Base-by-base conservation (phyloP, 805 yeast species). In the Millerago galiae region DNA sequence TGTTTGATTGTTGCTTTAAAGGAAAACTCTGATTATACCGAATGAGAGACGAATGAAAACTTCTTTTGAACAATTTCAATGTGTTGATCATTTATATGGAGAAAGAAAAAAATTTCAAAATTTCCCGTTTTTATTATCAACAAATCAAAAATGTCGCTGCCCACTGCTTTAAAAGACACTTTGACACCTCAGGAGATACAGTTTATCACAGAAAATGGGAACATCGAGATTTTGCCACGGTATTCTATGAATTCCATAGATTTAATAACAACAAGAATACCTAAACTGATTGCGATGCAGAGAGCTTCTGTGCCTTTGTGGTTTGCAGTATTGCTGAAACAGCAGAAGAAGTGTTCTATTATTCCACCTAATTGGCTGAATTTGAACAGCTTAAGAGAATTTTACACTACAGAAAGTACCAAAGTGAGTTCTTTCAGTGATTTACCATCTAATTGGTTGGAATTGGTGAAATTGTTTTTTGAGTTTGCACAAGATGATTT, bases 371-470 rank as follows among this genome's bases (percentile, higher is more conserved):
- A 67, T 1, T 93, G 99, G 99, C 69, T 93, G 9, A 74, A 72
- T 9, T 61, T 75, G 37, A 66, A 51, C 86, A 82, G 16, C 81
- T 75, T 46, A 98, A 91, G 56, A 21, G 24, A 21, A 7, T 21
- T 21, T 21, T 21, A 21, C 24, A 5, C 24, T 5, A 21, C 24
- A 21, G 24, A 21, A 7, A 65, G 77, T 28, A 66, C 68, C 5
- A 59, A 73, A 42, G 71, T 77, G 1, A 71, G 72, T 28, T 66
- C 74, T 45, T 91, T 91, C 56, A 74, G 87, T 42, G 63, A 69
- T 8, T 62, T 91, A 38, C 98, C 98, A 0, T 81, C 83, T 79
- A 77, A 82, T 58, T 93, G 99, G 99, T 67, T 89, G 17, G 95
- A 91, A 39, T 57, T 83, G 1, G 75, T 91, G 4, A 85, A 83